Conservation (phyloP, 73 alveolate species). For the Breviolum minutum region DNA sequence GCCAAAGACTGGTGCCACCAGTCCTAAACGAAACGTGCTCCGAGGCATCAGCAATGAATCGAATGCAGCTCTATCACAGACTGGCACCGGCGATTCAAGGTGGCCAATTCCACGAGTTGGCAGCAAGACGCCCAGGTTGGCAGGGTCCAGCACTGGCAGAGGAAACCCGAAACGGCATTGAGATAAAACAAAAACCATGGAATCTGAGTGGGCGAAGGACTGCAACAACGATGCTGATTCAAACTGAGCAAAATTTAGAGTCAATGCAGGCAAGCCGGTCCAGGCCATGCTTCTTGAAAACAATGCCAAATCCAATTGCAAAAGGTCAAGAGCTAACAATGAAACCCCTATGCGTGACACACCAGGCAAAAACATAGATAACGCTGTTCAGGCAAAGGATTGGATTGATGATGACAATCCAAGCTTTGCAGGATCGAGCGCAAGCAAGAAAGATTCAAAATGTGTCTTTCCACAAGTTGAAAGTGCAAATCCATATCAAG, state of each 20-base stretch:
- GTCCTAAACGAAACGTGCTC: background rate
- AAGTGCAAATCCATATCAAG: slow-evolving; percentile 10
- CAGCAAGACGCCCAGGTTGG: background rate
- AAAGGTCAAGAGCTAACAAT: background rate
- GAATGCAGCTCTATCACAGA: background rate
- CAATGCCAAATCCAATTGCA: background rate
- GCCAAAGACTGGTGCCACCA: background rate
- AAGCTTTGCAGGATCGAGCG: background rate
- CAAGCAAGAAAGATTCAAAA: background rate
- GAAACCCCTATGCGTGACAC: background rate
- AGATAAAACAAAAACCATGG: background rate
- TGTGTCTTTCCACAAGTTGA: background rate
- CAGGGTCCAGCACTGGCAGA: background rate
- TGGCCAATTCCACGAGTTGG: background rate
- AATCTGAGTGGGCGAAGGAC: background rate
- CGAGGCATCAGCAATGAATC: background rate
- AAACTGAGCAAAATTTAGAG: background rate
- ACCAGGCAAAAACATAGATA: background rate
- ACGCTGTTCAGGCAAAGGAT: background rate
- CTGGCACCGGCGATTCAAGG: background rate
- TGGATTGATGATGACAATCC: background rate
- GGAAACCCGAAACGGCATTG: background rate
- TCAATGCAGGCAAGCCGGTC: background rate
- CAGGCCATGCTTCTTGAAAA: background rate
- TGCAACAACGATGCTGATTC: background rate